These are phyloP conservation scores for Fusarium verrucosum DNA, from an alignment of 2,329 filamentous ascomycete species.

Conservation along the genomic window DNA sequence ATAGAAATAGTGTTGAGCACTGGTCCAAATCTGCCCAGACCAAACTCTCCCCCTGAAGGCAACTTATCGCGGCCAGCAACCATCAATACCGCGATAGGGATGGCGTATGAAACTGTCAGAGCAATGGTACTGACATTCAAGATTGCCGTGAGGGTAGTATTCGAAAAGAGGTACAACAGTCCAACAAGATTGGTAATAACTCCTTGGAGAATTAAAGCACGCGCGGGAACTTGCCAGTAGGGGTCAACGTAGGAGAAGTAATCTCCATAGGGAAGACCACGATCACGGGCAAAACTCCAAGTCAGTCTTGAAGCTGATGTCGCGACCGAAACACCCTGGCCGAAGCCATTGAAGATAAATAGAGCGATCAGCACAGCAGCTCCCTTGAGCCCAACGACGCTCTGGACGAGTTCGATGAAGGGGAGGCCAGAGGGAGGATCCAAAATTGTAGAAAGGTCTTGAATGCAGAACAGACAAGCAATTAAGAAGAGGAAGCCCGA, in stretches of 20 bases:
- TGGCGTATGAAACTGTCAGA: slow-evolving; percentile 59
- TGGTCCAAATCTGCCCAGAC: slow-evolving; percentile 55
- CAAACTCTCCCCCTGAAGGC: slow-evolving; percentile 54
- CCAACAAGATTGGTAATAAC: slow-evolving; percentile 55
- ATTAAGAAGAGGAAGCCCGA: slow-evolving; percentile 62
- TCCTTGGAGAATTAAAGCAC: slow-evolving; percentile 62
- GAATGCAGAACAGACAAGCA: slow-evolving; percentile 60
- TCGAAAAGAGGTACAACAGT: slow-evolving; percentile 63
- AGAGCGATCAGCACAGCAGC: slow-evolving; percentile 57
- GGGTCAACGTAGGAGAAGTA: slow-evolving; percentile 57
- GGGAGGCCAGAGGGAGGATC: slow-evolving; percentile 54
- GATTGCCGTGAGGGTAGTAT: slow-evolving; percentile 62
- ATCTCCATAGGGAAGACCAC: slow-evolving; percentile 55
- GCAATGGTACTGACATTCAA: slow-evolving; percentile 65
- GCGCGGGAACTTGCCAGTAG: slow-evolving; percentile 62
- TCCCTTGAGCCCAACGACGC: slow-evolving; percentile 48
- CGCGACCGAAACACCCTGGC: slow-evolving; percentile 61
- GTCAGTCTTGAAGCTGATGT: slow-evolving; percentile 62
- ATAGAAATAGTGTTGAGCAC: slow-evolving; percentile 57
- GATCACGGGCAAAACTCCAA: slow-evolving; percentile 64
- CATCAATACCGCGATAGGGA: slow-evolving; percentile 60
- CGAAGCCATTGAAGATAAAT: slow-evolving; percentile 65
- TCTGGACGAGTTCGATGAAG: slow-evolving; percentile 58
- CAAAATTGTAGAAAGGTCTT: slow-evolving; percentile 54
- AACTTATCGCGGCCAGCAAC: slow-evolving; percentile 61